Evolutionary conservation across 2,329 filamentous ascomycete species (phyloP), one percentile per base, ranked within the genome.

Genomic region (Pseudogymnoascus sp.): DNA sequence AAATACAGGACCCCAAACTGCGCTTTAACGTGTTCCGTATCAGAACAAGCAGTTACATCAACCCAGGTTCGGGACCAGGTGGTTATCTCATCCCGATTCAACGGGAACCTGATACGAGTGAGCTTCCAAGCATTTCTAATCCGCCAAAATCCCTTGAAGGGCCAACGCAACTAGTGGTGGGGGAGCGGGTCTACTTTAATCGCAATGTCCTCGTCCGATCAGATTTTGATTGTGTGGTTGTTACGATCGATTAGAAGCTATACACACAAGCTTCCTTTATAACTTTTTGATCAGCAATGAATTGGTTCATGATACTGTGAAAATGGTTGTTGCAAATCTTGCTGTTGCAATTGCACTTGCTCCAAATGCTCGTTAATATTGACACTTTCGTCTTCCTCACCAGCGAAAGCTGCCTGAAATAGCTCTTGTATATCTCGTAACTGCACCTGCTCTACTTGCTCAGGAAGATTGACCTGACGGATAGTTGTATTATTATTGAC

Each of bases 61-160:
- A 28, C 28, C 45, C 23, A 21, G 45, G 45, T 28, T 7, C 23
- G 6, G 23, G 28, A 28, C 23, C 38, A 41, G 38, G 38, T 23
- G 38, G 15, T n/a, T 55, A 55, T 55, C 45, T 55, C 23, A 28
- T 55, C 15, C 45, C 45, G 19, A 55, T 55, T 28, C 45, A 28
- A 15, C 19, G 10, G 8, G 15, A 21, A 19, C 15, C 45, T 23
- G 45, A 9, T 28, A 28, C 45, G 28, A 28, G 7, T 23, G 28
- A 30, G 28, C 28, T 30, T 30, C 45, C 45, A 21, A 55, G 19
- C 15, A 55, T 55, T 15, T 55, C 45, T n/a, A 28, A 55, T 28
- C 45, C 45, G n/a, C 28, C n/a, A 7, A 28, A 6, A n/a, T 18
- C 45, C 15, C 28, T 10, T 30, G 23, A 28, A n/a, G 23, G 13